Evolutionary conservation across 805 yeast species (phyloP), one percentile per base, ranked within the genome.

Genomic region (Grigorovia humatica): DNA sequence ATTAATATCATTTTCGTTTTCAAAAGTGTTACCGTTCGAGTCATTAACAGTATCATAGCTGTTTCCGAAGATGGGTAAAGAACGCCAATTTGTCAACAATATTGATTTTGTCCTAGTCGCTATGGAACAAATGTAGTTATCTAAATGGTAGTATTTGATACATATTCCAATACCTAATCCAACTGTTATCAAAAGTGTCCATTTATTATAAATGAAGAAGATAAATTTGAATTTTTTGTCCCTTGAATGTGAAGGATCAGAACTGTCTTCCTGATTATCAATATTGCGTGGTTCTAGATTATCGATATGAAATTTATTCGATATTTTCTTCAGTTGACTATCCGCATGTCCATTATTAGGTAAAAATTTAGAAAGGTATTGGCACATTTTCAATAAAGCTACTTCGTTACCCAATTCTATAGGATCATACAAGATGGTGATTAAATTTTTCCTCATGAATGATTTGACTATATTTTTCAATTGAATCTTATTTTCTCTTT

Each of bases 401-500:
- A 53, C 52, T 29, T 56, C 57, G 49, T 62, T 59, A 12, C 60
- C 53, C 42, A 56, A 51, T 6, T 58, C 59, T 4, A 61, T 54
- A 6, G 66, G 63, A 12, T 62, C 62, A 47, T 59, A 61, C 35
- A 64, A 49, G n/a, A 62, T 43, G 11, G 60, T 54, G 8, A 65
- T 50, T 19, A 59, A 47, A 11, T 57, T 54, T 9, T 58, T 56
- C 43, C 56, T 59, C 15, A 58, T 44, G 47, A 54, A 58, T 1
- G 61, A 53, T 23, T 58, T 59, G n/a, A 64, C 41, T 7, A 59
- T 47, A 48, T 57, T 59, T 47, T 62, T 60, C 4, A 63, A 58
- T 46, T 64, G 65, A 40, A 60, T 56, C 19, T 55, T 56, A 49
- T 62, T 62, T n/a, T 64, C 66, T 15, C 56, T 52, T 29, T 64